Percentiles rank a stretch among this genome's conserved stretches.
Conservation (phyloP, 2,329 filamentous ascomycete species). For the Fusarium penzigii region DNA sequence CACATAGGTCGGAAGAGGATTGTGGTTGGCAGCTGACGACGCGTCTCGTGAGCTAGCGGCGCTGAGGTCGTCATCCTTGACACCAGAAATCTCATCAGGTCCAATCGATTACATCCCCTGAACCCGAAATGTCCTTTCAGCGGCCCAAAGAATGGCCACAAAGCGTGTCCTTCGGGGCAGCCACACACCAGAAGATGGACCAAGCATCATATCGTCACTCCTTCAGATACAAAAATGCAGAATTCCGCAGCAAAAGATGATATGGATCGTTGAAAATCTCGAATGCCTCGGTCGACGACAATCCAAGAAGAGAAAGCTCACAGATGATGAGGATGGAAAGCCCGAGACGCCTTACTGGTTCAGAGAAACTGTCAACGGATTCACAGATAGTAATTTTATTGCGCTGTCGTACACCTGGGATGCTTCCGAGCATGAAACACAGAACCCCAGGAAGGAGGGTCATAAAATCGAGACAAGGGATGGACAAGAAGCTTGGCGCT, state of each 20-base stretch:
- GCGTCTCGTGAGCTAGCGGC: too few species aligned
- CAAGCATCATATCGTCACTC: neutral
- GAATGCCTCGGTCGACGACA: slow-evolving; percentile 14
- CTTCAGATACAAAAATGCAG: slow-evolving; percentile 12
- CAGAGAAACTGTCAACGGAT: slow-evolving; percentile 8
- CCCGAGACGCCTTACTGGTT: slow-evolving; percentile 10
- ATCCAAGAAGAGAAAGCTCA: slow-evolving; percentile 7
- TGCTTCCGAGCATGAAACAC: slow-evolving; percentile 10
- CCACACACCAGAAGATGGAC: neutral
- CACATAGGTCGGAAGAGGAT: too few species aligned
- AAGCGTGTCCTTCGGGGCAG: too few species aligned
- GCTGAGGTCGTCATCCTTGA: too few species aligned
- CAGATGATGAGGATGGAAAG: neutral
- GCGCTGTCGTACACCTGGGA: slow-evolving; percentile 21
- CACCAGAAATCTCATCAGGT: too few species aligned
- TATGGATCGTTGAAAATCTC: slow-evolving; percentile 21
- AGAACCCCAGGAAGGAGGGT: neutral
- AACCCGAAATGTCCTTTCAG: too few species aligned
- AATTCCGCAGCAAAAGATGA: slow-evolving; percentile 19
- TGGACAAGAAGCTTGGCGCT: slow-evolving; percentile 1
- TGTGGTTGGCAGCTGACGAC: too few species aligned
- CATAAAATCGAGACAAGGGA: slow-evolving; percentile 13
- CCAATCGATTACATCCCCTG: too few species aligned
- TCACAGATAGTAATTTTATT: slow-evolving; percentile 8
- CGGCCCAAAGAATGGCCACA: too few species aligned